Evolutionary conservation across 164 flowering plant species (phyloP).

Genomic region (Vitis cinerea): DNA sequence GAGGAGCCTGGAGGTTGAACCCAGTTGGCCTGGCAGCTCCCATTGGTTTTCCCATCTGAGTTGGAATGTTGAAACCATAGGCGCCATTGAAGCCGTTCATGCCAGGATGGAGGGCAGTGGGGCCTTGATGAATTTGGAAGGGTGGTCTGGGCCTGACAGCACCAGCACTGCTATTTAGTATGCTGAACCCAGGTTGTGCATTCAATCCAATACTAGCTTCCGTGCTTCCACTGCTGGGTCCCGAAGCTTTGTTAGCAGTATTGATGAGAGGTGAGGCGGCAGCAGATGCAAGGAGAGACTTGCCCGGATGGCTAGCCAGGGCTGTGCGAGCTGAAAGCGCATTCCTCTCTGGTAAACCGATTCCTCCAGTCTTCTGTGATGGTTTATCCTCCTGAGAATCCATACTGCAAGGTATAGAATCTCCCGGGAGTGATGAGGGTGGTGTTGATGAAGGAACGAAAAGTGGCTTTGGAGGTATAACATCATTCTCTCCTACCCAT

Average conservation of each 20-base stretch:
- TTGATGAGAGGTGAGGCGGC: background rate
- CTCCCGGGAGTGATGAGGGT: conserved; percentile 15
- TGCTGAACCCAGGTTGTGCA: conserved; percentile 5
- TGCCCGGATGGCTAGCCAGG: conserved; percentile 19
- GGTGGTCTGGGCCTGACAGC: conserved; percentile 20
- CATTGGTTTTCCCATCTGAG: conserved; percentile 26
- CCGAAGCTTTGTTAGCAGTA: conserved; percentile 12
- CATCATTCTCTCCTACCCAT: conserved; percentile 51
- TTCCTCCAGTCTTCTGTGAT: conserved; percentile 23
- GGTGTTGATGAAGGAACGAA: conserved; percentile 7
- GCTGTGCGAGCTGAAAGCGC: conserved; percentile 2
- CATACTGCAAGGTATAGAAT: conserved; percentile 5
- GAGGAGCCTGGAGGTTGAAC: conserved; percentile 17
- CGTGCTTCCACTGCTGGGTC: conserved; percentile 10
- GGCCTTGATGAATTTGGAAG: conserved; percentile 19
- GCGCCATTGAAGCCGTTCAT: conserved; percentile 34
- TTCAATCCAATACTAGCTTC: conserved; percentile 15
- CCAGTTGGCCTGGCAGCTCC: conserved; percentile 19
- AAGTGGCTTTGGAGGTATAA: conserved; percentile 15
- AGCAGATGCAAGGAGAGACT: conserved; percentile 8
- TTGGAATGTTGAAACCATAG: conserved; percentile 20
- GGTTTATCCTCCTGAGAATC: conserved; percentile 21
- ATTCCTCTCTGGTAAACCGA: conserved; percentile 10
- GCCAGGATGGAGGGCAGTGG: conserved; percentile 12
- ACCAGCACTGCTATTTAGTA: conserved; percentile 12